Evolutionary conservation across 192 early-diverging fungal genomes (phyloP).

Genomic region (Backusella tarrabulga): DNA sequence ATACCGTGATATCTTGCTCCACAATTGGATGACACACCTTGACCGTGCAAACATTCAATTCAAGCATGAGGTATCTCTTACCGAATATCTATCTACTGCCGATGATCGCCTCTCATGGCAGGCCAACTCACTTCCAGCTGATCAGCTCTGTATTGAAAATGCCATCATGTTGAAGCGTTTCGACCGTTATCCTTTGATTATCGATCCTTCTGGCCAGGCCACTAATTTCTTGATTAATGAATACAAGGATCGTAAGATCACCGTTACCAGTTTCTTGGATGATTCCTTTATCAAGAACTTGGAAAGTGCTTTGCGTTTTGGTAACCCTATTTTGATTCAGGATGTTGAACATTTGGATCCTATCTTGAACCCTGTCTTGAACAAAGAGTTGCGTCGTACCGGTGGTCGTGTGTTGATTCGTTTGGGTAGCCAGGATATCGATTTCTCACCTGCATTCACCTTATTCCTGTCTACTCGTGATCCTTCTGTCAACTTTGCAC

Average conservation of each 20-base stretch:
- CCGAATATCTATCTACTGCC: slow-evolving; percentile 88
- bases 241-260: slow-evolving; percentile 85
- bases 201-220: slow-evolving; percentile 97
- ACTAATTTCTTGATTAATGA: slow-evolving; percentile 83
- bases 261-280: slow-evolving; percentile 96
- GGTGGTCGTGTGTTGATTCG: slow-evolving; percentile 95
- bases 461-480: slow-evolving; percentile 94
- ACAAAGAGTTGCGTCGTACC: slow-evolving; percentile 93
- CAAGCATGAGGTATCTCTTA: slow-evolving; percentile 78
- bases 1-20: slow-evolving; percentile 78
- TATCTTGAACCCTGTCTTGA: slow-evolving; percentile 96
- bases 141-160: slow-evolving; percentile 96
- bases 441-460: slow-evolving; percentile 97
- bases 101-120: slow-evolving; percentile 94
- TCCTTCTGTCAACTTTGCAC: slow-evolving; percentile 89
- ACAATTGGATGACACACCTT: slow-evolving; percentile 79
- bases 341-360: slow-evolving; percentile 98
- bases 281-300: slow-evolving; percentile 95
- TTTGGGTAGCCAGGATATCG: slow-evolving; percentile 97
- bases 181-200: slow-evolving; percentile 96
- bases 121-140: slow-evolving; percentile 77
- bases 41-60: slow-evolving; percentile 64
- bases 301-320: slow-evolving; percentile 97
- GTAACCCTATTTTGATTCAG: slow-evolving; percentile 94
- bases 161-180: slow-evolving; percentile 95